Conservation (phyloP, 2,329 filamentous ascomycete species). For the Teratosphaeria destructans region DNA sequence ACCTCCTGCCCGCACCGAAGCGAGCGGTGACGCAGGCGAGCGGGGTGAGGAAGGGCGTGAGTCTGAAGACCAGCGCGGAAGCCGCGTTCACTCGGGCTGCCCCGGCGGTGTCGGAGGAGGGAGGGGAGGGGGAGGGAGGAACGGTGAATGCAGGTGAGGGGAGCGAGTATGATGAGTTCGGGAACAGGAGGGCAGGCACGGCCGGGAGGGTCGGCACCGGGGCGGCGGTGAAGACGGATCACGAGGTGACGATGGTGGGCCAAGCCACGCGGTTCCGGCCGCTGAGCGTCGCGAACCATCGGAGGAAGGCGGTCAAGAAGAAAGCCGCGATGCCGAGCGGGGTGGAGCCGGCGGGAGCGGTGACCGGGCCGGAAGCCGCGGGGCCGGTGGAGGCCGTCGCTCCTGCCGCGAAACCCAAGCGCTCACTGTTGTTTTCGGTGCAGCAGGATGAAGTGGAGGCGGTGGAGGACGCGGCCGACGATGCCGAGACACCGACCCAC, state of each 20-base stretch:
- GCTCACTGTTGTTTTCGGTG: conserved; percentile 66
- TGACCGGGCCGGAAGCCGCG: conserved; percentile 1
- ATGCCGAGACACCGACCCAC: conserved; percentile 7
- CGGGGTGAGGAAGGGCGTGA: conserved; percentile 48
- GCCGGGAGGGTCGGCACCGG: neutral
- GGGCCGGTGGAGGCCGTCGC: neutral
- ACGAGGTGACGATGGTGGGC: conserved; percentile 58
- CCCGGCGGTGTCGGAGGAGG: conserved; percentile 29
- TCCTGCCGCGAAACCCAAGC: conserved; percentile 38
- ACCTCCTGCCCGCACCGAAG: conserved; percentile 79
- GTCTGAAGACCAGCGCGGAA: conserved; percentile 71
- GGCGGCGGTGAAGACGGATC: conserved; percentile 13
- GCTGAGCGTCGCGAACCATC: conserved; percentile 68
- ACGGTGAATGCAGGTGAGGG: conserved; percentile 28
- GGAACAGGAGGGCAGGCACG: neutral
- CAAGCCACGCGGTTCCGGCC: conserved; percentile 85
- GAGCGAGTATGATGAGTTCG: conserved; percentile 5
- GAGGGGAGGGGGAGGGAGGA: conserved; percentile 25
- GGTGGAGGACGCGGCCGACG: conserved; percentile 17
- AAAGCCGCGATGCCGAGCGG: neutral
- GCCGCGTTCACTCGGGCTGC: conserved; percentile 66
- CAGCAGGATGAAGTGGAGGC: conserved; percentile 27
- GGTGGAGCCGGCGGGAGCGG: neutral
- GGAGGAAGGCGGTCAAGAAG: conserved; percentile 30
- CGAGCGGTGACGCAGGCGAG: conserved; percentile 25